Base-by-base conservation (phyloP, 768 basidiomycete genomes). In the Phaeotremella skinneri region DNA sequence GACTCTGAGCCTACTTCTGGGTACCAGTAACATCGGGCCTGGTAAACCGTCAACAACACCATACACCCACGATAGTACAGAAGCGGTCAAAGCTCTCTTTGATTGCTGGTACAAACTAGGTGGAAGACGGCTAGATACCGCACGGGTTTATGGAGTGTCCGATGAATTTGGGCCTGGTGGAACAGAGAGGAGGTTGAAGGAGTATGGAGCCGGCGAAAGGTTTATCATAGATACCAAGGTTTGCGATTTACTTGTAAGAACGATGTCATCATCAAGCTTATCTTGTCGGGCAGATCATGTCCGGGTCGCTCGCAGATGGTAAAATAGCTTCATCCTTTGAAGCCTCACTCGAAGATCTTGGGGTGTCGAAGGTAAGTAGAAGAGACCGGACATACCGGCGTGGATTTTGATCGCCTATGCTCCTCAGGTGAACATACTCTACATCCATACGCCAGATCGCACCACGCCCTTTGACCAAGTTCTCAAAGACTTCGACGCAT, bases 121-220 rank as follows among this genome's bases (percentile, higher is more conserved):
- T 13, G 43, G 43, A 13, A 45, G 43, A 20, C 43, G 43, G 13
- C 43, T 45, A 21, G 43, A 45, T 23, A 45, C 43, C 6, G 43
- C 43, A 7, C 13, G 43, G 21, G 43, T 45, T 20, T 45, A 45
- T 45, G 43, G 43, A 14, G 6, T 20, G 6, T 45, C 43, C 9
- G 43, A 7, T 45, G 43, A 45, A 20, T 45, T 45, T 23, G 43
- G 43, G 13, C 43, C 43, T 9, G 43, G 43, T 45, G 43, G 43
- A 13, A 14, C 43, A 45, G 43, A 45, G 20, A 45, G 43, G 21
- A 21, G 7, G 11, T 14, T 45, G 13, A 45, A 45, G 21, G 20
- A 45, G 20, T 45, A 45, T 45, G 43, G 43, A 20, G 13, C 23
- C 23, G 43, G 23, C 7, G 43, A 21, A 23, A 45, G 23, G 23